Conservation (phyloP, 2,329 filamentous ascomycete species). For the Ascochyta viciae-villosae region DNA sequence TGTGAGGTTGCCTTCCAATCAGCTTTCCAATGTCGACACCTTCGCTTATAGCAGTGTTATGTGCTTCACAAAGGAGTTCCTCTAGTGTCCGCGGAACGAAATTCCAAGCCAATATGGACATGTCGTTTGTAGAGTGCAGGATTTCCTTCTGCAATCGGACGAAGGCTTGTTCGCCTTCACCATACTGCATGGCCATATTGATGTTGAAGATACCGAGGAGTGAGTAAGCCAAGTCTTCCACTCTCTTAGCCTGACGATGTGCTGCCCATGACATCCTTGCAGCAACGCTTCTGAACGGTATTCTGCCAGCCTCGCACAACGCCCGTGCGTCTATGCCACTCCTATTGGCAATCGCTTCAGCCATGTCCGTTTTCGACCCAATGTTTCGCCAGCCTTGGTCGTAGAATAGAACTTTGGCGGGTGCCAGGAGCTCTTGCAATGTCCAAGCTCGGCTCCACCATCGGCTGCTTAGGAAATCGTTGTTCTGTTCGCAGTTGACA, state of each 20-base stretch:
- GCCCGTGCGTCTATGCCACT: not conserved
- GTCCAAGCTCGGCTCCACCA: constrained; percentile 20
- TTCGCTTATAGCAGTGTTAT: too few relatives aligned
- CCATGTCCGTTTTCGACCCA: constrained; percentile 3
- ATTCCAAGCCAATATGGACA: constrained; percentile 10
- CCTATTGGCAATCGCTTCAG: too few relatives aligned
- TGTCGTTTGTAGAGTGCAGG: not conserved
- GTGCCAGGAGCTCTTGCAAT: constrained; percentile 20
- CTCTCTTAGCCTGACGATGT: constrained; percentile 17
- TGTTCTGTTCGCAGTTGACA: not conserved
- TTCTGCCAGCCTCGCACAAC: not conserved
- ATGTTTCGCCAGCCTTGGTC: constrained; percentile 1
- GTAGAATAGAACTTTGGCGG: constrained; percentile 12
- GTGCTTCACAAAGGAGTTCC: too few relatives aligned
- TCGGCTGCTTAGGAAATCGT: constrained; percentile 1
- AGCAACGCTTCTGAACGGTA: constrained; percentile 4
- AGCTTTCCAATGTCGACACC: too few relatives aligned
- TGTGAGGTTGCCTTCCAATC: too few relatives aligned
- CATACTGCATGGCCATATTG: constrained; percentile 22
- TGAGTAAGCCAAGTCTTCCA: constrained; percentile 26
- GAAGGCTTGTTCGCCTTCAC: constrained; percentile 20
- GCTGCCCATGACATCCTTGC: constrained; percentile 24
- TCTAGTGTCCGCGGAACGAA: not conserved
- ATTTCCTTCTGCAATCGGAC: constrained; percentile 18
- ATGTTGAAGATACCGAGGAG: constrained; percentile 27